phyloP scores from a whole-genome alignment of 1,139 yeast genomes.

The Blastobotrys malaysiensis region DNA sequence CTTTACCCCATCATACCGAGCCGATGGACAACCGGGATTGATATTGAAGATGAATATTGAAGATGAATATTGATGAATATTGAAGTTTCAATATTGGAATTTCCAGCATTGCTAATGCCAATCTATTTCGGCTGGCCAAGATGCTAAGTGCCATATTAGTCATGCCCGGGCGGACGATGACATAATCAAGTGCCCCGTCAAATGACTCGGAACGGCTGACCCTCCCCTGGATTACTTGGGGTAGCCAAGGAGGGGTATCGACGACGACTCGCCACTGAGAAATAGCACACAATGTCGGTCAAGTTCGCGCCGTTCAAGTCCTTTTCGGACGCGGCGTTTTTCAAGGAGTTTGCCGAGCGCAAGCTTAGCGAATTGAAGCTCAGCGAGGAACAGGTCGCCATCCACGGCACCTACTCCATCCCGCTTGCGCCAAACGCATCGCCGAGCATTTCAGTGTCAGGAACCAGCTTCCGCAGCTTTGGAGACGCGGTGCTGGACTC shows the following conservation, averaged over 20 bases:
- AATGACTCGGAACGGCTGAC: not conserved
- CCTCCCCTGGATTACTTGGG: not conserved
- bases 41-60: too few species aligned
- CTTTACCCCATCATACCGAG: not conserved
- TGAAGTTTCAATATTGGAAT: too few species aligned
- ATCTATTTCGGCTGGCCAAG: too few species aligned
- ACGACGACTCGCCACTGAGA: not conserved
- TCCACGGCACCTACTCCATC: constrained; percentile 42
- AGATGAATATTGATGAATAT: too few species aligned
- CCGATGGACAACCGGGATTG: too few species aligned
- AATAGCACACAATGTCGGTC: constrained; percentile 5
- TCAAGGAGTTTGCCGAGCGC: constrained; percentile 60
- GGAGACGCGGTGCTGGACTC: not conserved
- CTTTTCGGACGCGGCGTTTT: constrained; percentile 81
- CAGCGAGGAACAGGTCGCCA: constrained; percentile 42
- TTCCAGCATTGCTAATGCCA: too few species aligned
- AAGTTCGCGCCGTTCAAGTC: constrained; percentile 57
- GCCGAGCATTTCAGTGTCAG: constrained; percentile 21
- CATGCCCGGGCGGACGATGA: too few species aligned
- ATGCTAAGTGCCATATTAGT: too few species aligned
- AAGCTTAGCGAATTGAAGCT: constrained; percentile 65
- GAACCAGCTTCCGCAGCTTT: constrained; percentile 23
- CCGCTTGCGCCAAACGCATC: constrained; percentile 35
- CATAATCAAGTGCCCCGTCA: not conserved
- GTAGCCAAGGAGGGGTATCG: not conserved